Conservation (phyloP, 116 monocot genomes). For the Zostera marina region DNA sequence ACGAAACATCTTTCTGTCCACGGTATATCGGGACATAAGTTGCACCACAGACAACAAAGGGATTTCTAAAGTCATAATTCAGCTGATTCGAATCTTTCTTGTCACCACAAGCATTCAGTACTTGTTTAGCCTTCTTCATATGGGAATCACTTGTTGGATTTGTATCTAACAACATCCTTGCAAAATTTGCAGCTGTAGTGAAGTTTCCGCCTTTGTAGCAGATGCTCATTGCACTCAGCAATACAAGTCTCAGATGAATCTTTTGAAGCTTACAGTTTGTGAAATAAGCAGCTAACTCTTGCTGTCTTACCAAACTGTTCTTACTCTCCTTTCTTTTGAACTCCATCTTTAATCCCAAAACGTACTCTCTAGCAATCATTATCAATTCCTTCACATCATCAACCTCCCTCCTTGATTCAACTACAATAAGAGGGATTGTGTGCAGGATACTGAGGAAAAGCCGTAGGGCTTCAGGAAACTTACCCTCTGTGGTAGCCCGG, state of each 20-base stretch:
- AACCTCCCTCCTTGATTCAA: conserved; percentile 82
- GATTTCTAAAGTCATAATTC: conserved; percentile 22
- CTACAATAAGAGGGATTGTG: conserved; percentile 66
- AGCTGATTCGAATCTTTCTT: conserved; percentile 46
- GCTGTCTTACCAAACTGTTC: conserved; percentile 46
- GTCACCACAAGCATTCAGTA: conserved; percentile 46
- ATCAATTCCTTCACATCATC: conserved; percentile 93
- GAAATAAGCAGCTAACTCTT: conserved; percentile 85
- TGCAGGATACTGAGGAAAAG: conserved; percentile 65
- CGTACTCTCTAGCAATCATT: conserved; percentile 62
- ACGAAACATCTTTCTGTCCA: conserved; percentile 67
- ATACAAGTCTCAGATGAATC: conserved; percentile 49
- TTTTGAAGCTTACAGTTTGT: conserved; percentile 82
- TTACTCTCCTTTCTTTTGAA: conserved; percentile 54
- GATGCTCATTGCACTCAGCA: conserved; percentile 62
- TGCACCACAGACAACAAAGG: conserved; percentile 59
- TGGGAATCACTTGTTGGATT: conserved; percentile 44
- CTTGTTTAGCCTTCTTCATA: conserved; percentile 58
- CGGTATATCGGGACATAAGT: conserved; percentile 84
- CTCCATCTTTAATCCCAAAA: conserved; percentile 71
- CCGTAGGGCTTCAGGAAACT: conserved; percentile 65
- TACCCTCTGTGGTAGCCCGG: conserved; percentile 50
- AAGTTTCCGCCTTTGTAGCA: conserved; percentile 60
- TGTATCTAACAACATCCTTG: conserved; percentile 63
- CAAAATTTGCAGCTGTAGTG: conserved; percentile 64